Percentiles rank a stretch among this genome's conserved stretches.
These are phyloP conservation scores for Cordyceps farinosa DNA, from an alignment of 2,329 filamentous ascomycete genomes.

Conservation along the genomic window DNA sequence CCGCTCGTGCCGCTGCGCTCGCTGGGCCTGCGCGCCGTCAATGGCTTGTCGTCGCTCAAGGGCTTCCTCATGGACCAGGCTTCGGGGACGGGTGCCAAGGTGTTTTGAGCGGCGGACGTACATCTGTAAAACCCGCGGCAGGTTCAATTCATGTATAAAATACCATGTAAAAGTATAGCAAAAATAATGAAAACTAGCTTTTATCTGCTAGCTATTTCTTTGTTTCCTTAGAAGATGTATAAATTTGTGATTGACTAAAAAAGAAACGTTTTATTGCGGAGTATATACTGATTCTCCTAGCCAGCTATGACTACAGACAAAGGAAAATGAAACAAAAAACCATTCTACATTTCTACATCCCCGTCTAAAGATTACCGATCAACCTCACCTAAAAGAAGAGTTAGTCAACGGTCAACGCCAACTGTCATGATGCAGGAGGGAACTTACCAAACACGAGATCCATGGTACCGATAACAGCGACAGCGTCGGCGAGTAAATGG, in stretches of 20 bases:
- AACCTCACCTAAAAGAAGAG: conserved; percentile 50
- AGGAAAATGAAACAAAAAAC: conserved; percentile 31
- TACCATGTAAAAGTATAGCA: conserved; percentile 3
- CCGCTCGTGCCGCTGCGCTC: conserved; percentile 78
- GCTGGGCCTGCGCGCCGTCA: conserved; percentile 70
- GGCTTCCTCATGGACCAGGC: conserved; percentile 78
- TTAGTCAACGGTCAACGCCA: conserved; percentile 30
- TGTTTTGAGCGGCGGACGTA: conserved; percentile 28
- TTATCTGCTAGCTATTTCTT: neutral
- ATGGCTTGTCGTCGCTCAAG: conserved; percentile 73
- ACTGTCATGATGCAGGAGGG: too few species aligned
- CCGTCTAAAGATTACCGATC: conserved; percentile 46
- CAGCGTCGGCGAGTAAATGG: conserved; percentile 91
- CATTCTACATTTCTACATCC: conserved; percentile 28
- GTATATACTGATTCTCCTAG: conserved; percentile 37
- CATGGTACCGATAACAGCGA: conserved; percentile 91
- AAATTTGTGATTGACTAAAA: conserved; percentile 3
- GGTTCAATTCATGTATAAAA: conserved; percentile 8
- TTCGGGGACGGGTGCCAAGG: conserved; percentile 50
- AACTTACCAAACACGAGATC: conserved; percentile 80
- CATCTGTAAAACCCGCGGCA: too few species aligned
- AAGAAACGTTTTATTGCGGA: conserved; percentile 30
- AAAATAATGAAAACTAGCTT: neutral
- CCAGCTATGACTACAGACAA: conserved; percentile 42
- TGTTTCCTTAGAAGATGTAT: neutral